These are phyloP conservation scores for Candida wancherniae DNA, from an alignment of 805 yeast species.

Conservation along the genomic window DNA sequence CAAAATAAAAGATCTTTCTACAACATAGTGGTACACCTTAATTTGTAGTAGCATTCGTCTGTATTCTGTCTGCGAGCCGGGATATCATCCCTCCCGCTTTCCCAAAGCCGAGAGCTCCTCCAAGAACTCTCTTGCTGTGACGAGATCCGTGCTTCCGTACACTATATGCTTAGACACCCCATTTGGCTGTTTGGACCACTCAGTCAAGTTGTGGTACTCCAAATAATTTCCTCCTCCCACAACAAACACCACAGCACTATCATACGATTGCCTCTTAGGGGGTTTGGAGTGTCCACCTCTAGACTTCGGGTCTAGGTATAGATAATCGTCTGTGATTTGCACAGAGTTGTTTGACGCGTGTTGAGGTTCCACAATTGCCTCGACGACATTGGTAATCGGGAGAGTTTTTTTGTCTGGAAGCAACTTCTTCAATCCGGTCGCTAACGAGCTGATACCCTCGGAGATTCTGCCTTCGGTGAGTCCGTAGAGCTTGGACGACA, in stretches of 20 bases:
- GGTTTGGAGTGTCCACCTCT: conserved; percentile 88
- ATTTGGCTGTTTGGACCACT: conserved; percentile 57
- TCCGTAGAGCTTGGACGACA: conserved; percentile 74
- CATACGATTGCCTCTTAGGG: conserved; percentile 77
- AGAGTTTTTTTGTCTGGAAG: conserved; percentile 84
- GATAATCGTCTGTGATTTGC: conserved; percentile 78
- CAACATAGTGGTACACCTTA: too few species aligned
- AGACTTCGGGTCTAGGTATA: conserved; percentile 85
- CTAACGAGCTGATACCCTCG: conserved; percentile 85
- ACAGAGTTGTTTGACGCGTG: conserved; percentile 59
- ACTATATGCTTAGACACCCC: conserved; percentile 50
- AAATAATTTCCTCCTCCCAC: conserved; percentile 96
- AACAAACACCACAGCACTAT: conserved; percentile 81
- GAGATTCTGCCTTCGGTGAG: conserved; percentile 78
- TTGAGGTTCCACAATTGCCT: conserved; percentile 82
- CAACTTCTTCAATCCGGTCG: conserved; percentile 80
- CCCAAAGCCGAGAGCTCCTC: conserved; percentile 49
- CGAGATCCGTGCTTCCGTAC: conserved; percentile 81
- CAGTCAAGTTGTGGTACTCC: conserved; percentile 91
- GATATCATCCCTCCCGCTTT: conserved; percentile 6
- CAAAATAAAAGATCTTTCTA: not conserved
- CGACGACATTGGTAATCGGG: conserved; percentile 87
- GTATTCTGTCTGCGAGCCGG: not conserved
- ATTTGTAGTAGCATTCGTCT: not conserved
- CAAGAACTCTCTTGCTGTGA: conserved; percentile 66